phyloP scores from a whole-genome alignment of 1,139 yeast species.

The Saccharomycopsis crataegensis region DNA sequence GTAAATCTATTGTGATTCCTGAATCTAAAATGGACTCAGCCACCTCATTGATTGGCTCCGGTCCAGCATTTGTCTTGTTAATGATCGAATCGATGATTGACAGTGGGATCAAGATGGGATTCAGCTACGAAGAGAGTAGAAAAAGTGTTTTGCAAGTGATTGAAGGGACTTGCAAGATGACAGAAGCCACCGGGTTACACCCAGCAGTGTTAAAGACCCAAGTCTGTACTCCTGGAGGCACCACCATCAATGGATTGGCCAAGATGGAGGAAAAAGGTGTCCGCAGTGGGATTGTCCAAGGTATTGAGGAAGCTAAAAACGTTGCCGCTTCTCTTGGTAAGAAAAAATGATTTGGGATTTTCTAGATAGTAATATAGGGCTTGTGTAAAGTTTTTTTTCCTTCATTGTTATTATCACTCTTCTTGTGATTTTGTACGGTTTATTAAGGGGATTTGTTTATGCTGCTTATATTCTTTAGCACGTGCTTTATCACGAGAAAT shows the following conservation, averaged over 20 bases:
- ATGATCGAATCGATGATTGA: conserved; percentile 91
- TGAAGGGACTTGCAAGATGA: conserved; percentile 97
- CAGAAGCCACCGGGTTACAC: conserved; percentile 67
- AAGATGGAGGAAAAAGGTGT: conserved; percentile 90
- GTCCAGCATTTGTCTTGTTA: conserved; percentile 88
- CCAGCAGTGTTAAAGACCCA: conserved; percentile 88
- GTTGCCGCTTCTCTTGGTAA: conserved; percentile 77
- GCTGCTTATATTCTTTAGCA: no score
- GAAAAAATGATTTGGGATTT: conserved; percentile 31
- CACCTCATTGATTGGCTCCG: conserved; percentile 91
- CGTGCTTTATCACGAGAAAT: no score
- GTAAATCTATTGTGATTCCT: conserved; percentile 66
- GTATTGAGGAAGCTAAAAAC: conserved; percentile 83
- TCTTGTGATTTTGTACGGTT: no score
- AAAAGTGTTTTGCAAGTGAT: conserved; percentile 92
- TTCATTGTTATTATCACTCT: no score
- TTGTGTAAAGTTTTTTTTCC: no score
- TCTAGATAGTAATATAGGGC: neutral
- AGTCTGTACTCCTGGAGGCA: conserved; percentile 97
- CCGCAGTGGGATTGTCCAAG: conserved; percentile 79
- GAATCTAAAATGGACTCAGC: conserved; percentile 96
- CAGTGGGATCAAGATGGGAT: conserved; percentile 93
- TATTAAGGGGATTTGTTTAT: no score
- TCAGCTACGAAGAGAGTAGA: conserved; percentile 76
- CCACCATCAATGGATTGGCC: conserved; percentile 92